Evolutionary conservation across 2,329 filamentous ascomycete species (phyloP).

Genomic region (Bipolaris zeicola): DNA sequence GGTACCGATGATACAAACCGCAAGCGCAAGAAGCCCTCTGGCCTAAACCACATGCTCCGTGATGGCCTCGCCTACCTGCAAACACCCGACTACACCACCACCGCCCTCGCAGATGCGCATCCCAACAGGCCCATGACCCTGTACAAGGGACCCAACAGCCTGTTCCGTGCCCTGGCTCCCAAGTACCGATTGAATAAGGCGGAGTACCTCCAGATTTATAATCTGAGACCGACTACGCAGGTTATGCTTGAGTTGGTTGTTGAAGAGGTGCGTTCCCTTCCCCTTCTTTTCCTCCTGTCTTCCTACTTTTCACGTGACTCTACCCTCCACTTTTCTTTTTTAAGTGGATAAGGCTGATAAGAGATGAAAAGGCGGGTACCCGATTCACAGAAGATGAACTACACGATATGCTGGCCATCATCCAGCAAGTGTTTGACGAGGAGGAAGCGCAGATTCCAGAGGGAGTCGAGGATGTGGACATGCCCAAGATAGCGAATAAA

Average conservation of each 20-base stretch:
- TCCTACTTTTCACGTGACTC: too few species aligned
- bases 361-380: conserved; percentile 23
- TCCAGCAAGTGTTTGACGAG: conserved; percentile 38
- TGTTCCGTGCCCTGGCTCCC: conserved; percentile 38
- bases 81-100: conserved; percentile 32
- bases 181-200: conserved; percentile 45
- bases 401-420: conserved; percentile 35
- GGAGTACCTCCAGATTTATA: conserved; percentile 48
- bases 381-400: conserved; percentile 41
- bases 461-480: conserved; percentile 34
- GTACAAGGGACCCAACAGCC: conserved; percentile 40
- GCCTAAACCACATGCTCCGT: conserved; percentile 65
- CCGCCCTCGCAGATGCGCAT: conserved; percentile 23
- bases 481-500: conserved; percentile 40
- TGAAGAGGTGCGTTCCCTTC: conserved; percentile 37
- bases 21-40: conserved; percentile 49
- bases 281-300: too few species aligned
- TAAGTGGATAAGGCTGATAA: not conserved
- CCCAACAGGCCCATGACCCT: conserved; percentile 39
- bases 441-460: conserved; percentile 35
- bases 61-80: conserved; percentile 63
- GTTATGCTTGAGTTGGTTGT: conserved; percentile 44
- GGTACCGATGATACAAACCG: conserved; percentile 38
- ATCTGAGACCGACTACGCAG: conserved; percentile 38
- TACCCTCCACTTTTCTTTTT: too few species aligned